Conservation (phyloP, 2,329 filamentous ascomycete species). For the Neonectria coccinea region DNA sequence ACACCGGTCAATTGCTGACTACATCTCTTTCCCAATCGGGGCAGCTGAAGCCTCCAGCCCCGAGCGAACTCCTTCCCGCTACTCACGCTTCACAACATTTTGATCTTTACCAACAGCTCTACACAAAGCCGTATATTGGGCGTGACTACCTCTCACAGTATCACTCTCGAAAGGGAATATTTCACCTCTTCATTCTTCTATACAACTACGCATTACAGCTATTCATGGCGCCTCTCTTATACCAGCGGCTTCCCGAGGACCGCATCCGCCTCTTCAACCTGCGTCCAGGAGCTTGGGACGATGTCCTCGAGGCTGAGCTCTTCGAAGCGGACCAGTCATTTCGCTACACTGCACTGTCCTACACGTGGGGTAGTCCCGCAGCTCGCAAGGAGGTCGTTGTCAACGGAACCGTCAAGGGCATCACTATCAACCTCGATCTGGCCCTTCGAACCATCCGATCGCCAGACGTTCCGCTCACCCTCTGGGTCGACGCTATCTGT, state of each 20-base stretch:
- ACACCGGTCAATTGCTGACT: slow-evolving; percentile 14
- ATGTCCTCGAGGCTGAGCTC: slow-evolving; percentile 27
- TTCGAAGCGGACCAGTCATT: slow-evolving; percentile 30
- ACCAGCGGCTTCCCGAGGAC: slow-evolving; percentile 21
- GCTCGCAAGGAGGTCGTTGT: slow-evolving; percentile 34
- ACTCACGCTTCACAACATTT: not conserved
- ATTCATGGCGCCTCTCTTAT: slow-evolving; percentile 18
- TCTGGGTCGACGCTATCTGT: slow-evolving; percentile 46
- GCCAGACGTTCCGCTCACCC: slow-evolving; percentile 8
- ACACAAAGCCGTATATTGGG: too few relatives aligned
- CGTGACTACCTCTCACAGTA: not conserved
- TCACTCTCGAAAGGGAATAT: not conserved
- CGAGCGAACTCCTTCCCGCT: too few relatives aligned
- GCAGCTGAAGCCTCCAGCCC: not conserved
- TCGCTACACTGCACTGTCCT: slow-evolving; percentile 44
- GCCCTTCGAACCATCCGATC: slow-evolving; percentile 44
- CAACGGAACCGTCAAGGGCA: slow-evolving; percentile 34
- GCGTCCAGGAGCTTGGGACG: slow-evolving; percentile 31
- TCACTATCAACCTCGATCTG: slow-evolving; percentile 46
- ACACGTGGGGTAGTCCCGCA: slow-evolving; percentile 44
- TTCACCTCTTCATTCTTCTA: not conserved
- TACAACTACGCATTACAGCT: not conserved
- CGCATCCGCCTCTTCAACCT: slow-evolving; percentile 33
- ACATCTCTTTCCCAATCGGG: slow-evolving; percentile 6
- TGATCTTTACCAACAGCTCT: too few relatives aligned